Evolutionary conservation across 306 rosid genomes (phyloP).

Genomic region (Astragalus glycyphyllos): DNA sequence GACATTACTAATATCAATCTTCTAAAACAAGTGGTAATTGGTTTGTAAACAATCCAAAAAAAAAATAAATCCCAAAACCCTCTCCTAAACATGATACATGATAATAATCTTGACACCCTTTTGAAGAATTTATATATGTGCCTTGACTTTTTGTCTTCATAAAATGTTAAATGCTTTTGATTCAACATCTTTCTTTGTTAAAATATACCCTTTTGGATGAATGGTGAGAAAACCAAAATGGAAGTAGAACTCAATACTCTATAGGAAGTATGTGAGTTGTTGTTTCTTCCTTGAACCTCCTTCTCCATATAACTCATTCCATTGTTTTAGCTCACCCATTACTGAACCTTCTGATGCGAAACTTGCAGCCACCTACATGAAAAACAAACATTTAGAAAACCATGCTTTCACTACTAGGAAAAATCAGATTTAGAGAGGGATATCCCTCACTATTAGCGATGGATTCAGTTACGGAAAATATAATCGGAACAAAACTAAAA

Average conservation of each 20-base stretch:
- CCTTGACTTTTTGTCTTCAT: slow-evolving; percentile 23
- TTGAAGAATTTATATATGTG: not conserved
- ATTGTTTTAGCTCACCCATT: slow-evolving; percentile 88
- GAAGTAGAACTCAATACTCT: slow-evolving; percentile 37
- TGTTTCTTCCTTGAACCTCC: slow-evolving; percentile 97
- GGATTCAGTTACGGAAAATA: too few species aligned
- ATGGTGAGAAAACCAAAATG: slow-evolving; percentile 34
- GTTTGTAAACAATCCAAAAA: slow-evolving; percentile 35
- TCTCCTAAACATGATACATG: slow-evolving; percentile 44
- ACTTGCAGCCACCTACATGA: slow-evolving; percentile 85
- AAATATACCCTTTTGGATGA: slow-evolving; percentile 38
- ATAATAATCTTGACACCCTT: slow-evolving; percentile 32
- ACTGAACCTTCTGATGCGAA: slow-evolving; percentile 84
- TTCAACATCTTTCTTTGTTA: slow-evolving; percentile 40
- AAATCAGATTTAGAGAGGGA: too few species aligned
- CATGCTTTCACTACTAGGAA: too few species aligned
- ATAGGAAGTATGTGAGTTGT: slow-evolving; percentile 89
- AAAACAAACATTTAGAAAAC: slow-evolving; percentile 21
- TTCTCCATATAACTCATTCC: slow-evolving; percentile 93
- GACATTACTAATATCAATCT: slow-evolving; percentile 39
- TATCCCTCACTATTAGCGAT: too few species aligned
- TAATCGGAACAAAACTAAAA: too few species aligned
- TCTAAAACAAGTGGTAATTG: slow-evolving; percentile 35
- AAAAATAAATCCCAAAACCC: slow-evolving; percentile 43
- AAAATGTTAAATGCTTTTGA: slow-evolving; percentile 31